Conservation (phyloP, 805 yeast genomes). For the Candida khao-thaluensis region DNA sequence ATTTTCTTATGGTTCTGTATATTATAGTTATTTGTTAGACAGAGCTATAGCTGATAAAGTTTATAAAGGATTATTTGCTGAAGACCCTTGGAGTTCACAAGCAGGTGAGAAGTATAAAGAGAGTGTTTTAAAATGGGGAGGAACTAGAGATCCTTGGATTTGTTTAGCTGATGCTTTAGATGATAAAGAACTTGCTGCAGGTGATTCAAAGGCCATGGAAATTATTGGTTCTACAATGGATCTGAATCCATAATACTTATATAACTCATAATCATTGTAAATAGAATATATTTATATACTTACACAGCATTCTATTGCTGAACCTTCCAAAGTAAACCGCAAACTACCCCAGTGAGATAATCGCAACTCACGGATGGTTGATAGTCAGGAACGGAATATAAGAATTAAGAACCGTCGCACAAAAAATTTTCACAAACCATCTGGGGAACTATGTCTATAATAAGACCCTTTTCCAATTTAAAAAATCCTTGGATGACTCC, state of each 20-base stretch:
- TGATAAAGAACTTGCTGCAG: conserved; percentile 55
- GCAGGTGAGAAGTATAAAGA: conserved; percentile 77
- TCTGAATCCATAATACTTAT: not conserved
- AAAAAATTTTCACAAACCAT: conserved; percentile 1
- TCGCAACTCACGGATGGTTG: too few species aligned
- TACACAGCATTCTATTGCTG: too few species aligned
- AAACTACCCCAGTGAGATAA: too few species aligned
- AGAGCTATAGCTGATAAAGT: conserved; percentile 87
- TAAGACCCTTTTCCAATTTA: not conserved
- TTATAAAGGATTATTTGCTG: conserved; percentile 70
- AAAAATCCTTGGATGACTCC: too few species aligned
- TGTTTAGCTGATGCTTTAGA: conserved; percentile 80
- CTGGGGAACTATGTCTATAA: conserved; percentile 7
- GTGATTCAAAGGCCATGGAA: conserved; percentile 73
- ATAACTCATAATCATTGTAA: not conserved
- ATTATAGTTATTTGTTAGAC: conserved; percentile 88
- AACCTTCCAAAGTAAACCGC: too few species aligned
- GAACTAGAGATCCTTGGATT: conserved; percentile 84
- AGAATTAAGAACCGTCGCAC: not conserved
- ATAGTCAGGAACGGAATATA: too few species aligned
- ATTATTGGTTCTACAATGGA: conserved; percentile 20
- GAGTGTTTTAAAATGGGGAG: conserved; percentile 87
- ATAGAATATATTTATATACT: not conserved
- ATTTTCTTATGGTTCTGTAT: conserved; percentile 90
- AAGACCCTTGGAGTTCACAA: conserved; percentile 65